Base-by-base conservation (phyloP, 805 yeast genomes). In the Saccharomycopsis schoenii region DNA sequence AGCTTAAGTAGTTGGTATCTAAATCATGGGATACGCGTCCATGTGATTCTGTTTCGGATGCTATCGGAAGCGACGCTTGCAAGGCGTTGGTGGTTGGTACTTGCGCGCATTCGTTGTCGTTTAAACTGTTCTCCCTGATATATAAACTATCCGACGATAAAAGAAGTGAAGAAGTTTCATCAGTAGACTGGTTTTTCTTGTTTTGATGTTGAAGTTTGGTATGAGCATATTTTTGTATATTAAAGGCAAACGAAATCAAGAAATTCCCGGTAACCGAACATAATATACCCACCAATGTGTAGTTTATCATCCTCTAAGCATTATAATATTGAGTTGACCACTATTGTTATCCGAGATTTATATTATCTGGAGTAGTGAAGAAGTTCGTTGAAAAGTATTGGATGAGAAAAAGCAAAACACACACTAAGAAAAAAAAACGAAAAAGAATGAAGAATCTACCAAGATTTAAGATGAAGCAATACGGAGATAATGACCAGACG, bases 221-320 rank as follows among this genome's bases (percentile, higher is more conserved):
- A 55, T 75, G 77, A 8, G 80, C 77, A 61, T 73, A 70, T 34
- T 76, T 71, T 57, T 76, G 80, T 19, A 76, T 62, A 58, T 76
- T 75, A 6, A 77, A 66, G 2, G 80, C 76, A 8, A 76, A 62
- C n/a, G 70, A 67, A 39, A 77, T 71, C 14, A 74, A 62, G 29
- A 77, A 61, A 60, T 76, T 76, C 43, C 77, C 79, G 1, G 68
- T 41, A 19, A 74, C 68, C 11, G 78, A 74, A 17, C 72, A 68
- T 11, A 65, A 59, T 37, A 75, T 70, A 2, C 78, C 78, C 5
- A 70, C 64, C 29, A 66, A 56, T 15, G 72, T 60, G 56, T 64
- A 62, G 52, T 55, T 59, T 15, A 63, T 47, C 62, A 56, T 61
- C 37, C 47, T 37, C 29, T 19, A 10, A 9, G 37, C 39, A 29